Evolutionary conservation across 345 rosid genomes (phyloP), one percentile per base, ranked within the genome.

Genomic region (Bruguiera sexangula): DNA sequence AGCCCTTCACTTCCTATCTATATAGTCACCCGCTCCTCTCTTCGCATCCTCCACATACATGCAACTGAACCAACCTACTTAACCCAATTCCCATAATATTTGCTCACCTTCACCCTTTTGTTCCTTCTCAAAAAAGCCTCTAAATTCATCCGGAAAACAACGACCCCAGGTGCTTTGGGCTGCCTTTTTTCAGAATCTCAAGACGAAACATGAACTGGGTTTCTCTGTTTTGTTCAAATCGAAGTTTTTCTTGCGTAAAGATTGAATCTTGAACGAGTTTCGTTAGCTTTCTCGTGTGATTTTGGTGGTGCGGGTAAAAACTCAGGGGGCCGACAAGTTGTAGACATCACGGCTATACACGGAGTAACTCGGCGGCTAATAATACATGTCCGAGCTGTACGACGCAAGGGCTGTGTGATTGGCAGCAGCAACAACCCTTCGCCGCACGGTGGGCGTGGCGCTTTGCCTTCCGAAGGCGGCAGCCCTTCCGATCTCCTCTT

Each of bases 401-500:
- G 90, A 81, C 92, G 91, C 50, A 85, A 85, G 91, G 92, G 95
- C 80, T 81, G 91, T 79, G 84, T 89, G 75, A 83, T 78, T 60
- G 97, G 77, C 75, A 83, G 85, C 73, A 67, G 61, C 83, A 86
- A 81, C 88, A 43, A 56, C 13, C 98, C 98, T 82, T 92, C 87
- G 85, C 96, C 97, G 89, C 98, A 96, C 99, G 99, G 99, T 62
- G 99, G 99, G 72, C 98, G 99, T 81, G 99, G 99, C 68, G 98
- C 99, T 76, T 83, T 92, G 90, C 99, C 99, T 69, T 96, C 99
- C 64, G 99, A 96, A 89, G 99, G 99, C 86, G 99, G 99, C 66
- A 90, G 97, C 82, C 99, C 99, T 79, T 96, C 99, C 29, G 99
- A 96, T 83, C 98, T 96, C 82, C 97, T 90, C 81, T 96, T 96